A percentile compares a stretch with the other conserved stretches of the same genome.
Conservation (phyloP, 208 protist genomes). For the Acanthamoeba culbertsoni region DNA sequence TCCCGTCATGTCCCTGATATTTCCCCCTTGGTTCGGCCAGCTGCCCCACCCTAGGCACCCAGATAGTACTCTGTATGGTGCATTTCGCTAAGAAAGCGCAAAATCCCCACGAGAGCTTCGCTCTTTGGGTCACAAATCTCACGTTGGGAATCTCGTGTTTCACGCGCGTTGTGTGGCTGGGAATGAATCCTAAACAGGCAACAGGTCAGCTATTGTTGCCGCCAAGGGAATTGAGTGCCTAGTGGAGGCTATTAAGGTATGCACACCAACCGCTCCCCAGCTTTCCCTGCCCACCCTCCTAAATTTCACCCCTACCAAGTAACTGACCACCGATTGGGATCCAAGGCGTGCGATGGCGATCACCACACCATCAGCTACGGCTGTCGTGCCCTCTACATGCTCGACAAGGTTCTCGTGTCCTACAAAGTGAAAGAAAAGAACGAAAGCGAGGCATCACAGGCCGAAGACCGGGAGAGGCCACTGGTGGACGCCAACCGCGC, state of each 20-base stretch:
- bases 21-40: too few species aligned
- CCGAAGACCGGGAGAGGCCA: neutral
- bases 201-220: slow-evolving; percentile 3
- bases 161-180: too few species aligned
- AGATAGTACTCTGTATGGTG: too few species aligned
- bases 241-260: neutral
- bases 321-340: neutral
- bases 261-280: neutral
- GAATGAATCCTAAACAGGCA: too few species aligned
- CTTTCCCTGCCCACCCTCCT: too few species aligned
- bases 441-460: neutral
- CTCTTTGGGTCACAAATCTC: too few species aligned
- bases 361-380: slow-evolving; percentile 47
- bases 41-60: too few species aligned
- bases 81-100: too few species aligned
- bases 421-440: slow-evolving; percentile 25
- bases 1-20: too few species aligned
- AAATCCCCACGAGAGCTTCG: too few species aligned
- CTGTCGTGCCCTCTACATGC: slow-evolving; percentile 51
- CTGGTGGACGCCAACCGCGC: neutral
- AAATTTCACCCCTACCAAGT: too few species aligned
- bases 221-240: slow-evolving; percentile 20
- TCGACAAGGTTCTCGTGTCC: slow-evolving; percentile 7
- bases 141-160: too few species aligned
- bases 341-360: neutral